Evolutionary conservation across 2,329 filamentous ascomycete genomes (phyloP), one percentile per base, ranked within the genome.

Genomic region (Hyphodiscus sp.): DNA sequence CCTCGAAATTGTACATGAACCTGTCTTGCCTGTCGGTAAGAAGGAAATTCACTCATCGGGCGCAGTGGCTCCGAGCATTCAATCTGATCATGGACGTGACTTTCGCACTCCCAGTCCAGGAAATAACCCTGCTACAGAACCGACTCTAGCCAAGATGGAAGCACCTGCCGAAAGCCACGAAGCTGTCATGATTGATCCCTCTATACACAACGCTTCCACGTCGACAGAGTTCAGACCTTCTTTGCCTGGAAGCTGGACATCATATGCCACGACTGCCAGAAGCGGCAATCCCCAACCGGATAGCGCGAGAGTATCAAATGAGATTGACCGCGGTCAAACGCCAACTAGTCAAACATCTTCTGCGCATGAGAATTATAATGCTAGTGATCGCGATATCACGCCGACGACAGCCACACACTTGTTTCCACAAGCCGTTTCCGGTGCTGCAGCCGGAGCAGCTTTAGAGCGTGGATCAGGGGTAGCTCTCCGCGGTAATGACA

Each of bases 71-170:
- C 64, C 67, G 60, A 67, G 63, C 23, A 76, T 81, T 56, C 74
- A 75, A 30, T 72, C 74, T 30, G 79, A 78, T 11, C 79, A 81
- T 65, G 75, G 79, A 50, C 76, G 79, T 45, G 78, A 81, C 61
- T 65, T 85, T 50, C 79, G 78, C 53, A 76, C 81, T 38, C 82
- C 83, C 3, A 80, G 75, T 55, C 73, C 75, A 18, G 76, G 75
- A 44, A 82, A 82, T 53, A 85, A 80, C 53, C 82, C 82, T 30
- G 82, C 81, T n/a, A 77, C 78, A 47, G 78, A 74, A 30, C 81
- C 82, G 3, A 71, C 74, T 20, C 63, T 85, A 33, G 74, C 74
- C 45, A 61, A 46, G 20, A 69, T 74, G 9, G 70, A 69, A 19
- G 70, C 69, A 19, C 50, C 68, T 49, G 67, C 71, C 18, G 57